These are phyloP conservation scores for Ogataea nakhonphanomensis DNA, from an alignment of 805 yeast genomes.

Conservation along the genomic window DNA sequence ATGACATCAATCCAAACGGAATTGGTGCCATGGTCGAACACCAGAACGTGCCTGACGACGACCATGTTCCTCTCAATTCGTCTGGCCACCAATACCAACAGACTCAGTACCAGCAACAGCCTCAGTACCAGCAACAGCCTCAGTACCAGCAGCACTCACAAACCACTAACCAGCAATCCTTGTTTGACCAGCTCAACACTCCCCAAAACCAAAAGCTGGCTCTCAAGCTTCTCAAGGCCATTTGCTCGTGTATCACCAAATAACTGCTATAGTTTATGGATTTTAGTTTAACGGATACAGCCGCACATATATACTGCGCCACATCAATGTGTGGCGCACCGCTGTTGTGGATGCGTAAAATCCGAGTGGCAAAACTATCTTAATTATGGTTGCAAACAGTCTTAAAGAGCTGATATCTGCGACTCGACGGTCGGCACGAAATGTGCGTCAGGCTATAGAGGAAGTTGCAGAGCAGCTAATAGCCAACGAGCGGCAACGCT, in stretches of 20 bases:
- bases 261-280: not conserved
- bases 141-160: slow-evolving; percentile 31
- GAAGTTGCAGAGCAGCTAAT: slow-evolving; percentile 41
- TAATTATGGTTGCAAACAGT: slow-evolving; percentile 31
- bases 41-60: slow-evolving; percentile 24
- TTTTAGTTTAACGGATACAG: not conserved
- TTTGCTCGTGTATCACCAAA: slow-evolving; percentile 17
- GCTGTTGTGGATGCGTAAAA: slow-evolving; percentile 2
- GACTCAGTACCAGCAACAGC: slow-evolving; percentile 27
- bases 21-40: slow-evolving; percentile 32
- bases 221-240: slow-evolving; percentile 11
- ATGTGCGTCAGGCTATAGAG: slow-evolving; percentile 44
- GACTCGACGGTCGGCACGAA: slow-evolving; percentile 44
- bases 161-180: slow-evolving; percentile 25
- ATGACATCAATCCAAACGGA: slow-evolving; percentile 29
- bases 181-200: slow-evolving; percentile 8
- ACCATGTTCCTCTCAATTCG: slow-evolving; percentile 8
- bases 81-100: slow-evolving; percentile 20
- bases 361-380: slow-evolving; percentile 10
- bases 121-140: slow-evolving; percentile 30
- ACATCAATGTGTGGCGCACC: not conserved
- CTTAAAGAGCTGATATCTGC: slow-evolving; percentile 44
- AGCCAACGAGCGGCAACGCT: slow-evolving; percentile 30
- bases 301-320: not conserved
- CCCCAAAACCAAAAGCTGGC: slow-evolving; percentile 18